phyloP scores from a whole-genome alignment of 352 stramenopile species.

The Thraustochytrium striatum region DNA sequence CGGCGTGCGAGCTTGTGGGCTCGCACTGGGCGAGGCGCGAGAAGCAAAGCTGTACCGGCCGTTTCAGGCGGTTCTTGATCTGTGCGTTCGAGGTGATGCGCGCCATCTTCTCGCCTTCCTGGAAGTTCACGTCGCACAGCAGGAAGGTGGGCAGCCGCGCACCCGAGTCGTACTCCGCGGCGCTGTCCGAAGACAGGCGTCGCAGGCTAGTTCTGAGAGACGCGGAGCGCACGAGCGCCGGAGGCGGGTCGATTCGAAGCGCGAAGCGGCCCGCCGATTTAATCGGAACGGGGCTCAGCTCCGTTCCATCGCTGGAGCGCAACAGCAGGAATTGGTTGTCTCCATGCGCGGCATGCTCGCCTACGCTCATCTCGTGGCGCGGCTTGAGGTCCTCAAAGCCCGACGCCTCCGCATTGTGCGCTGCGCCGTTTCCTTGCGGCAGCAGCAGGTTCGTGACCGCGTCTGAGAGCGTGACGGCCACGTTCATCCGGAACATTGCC shows the following conservation, averaged over 20 bases:
- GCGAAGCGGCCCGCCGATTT: background rate
- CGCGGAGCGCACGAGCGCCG: background rate
- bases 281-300: background rate
- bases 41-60: constrained; percentile 3
- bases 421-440: no score
- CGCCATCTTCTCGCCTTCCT: constrained; percentile 25
- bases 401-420: no score
- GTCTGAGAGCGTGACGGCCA: no score
- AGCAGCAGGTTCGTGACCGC: no score
- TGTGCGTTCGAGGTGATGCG: background rate
- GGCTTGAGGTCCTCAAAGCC: no score
- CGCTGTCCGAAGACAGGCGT: background rate
- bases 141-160: background rate
- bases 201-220: background rate
- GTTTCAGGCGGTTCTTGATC: constrained; percentile 26
- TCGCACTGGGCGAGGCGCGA: background rate
- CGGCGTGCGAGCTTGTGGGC: background rate
- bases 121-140: constrained; percentile 33
- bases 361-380: no score
- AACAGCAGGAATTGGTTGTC: no score
- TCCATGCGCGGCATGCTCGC: no score
- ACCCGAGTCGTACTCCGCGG: background rate
- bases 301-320: no score
- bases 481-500: background rate
- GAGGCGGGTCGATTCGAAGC: background rate